Base-by-base conservation (phyloP, 1,284 basidiomycete species). In the Tilletia caries region DNA sequence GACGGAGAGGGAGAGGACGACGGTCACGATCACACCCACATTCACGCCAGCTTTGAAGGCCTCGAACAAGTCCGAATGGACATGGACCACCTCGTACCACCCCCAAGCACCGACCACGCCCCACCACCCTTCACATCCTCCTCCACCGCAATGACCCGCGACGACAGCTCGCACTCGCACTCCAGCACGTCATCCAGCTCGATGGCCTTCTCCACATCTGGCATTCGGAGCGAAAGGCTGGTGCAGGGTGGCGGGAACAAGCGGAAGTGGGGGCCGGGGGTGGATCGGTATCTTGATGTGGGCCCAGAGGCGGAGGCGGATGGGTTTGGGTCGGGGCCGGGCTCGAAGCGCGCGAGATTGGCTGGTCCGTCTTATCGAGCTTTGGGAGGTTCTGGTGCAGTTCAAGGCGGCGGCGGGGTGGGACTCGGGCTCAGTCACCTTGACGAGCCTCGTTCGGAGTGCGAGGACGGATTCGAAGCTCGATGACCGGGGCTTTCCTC, bases 61-160 rank as follows among this genome's bases (percentile, higher is more conserved):
- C 58, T 62, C 32, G 58, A 62, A 33, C 58, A 29, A 23, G 58
- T 62, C 2, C 58, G 58, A 18, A 62, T 62, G 29, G 58, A 62
- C 3, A 62, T 62, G 58, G 29, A 62, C 18, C 29, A 37, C 34
- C 32, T 62, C 32, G 58, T 62, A 8, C 27, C 58, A 20, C 10
- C 37, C 8, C 10, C 37, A 41, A 15, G 10, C 37, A 33, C 6
- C 58, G 33, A 29, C 15, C 29, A 62, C 15, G 15, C 15, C n/a
- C n/a, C 52, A 10, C 58, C 32, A 2, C 20, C 58, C 3, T 13
- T 29, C 27, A 29, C 13, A 20, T 6, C 32, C 29, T 27, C 29
- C 58, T 62, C 58, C 1, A 23, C 34, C 58, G 32, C 58, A 8
- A 62, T 62, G 58, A 8, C 58, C 23, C 58, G 58, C 15, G 10